A percentile compares a stretch with the other conserved stretches of the same genome.
phyloP scores from a whole-genome alignment of 331 rosid genomes.

The Rhamnella rubrinervis region DNA sequence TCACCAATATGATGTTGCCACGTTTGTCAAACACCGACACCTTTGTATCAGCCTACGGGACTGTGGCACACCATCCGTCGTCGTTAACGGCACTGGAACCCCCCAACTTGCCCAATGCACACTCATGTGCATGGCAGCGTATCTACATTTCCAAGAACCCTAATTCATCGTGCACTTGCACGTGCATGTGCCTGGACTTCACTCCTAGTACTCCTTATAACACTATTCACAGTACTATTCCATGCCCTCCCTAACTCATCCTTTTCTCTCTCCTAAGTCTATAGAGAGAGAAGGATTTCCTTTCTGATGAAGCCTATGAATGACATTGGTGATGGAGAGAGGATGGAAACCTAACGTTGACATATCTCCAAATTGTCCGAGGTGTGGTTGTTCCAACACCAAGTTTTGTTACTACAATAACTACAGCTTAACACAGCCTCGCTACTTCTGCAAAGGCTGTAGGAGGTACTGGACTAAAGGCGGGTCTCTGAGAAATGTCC shows the following conservation, averaged over 20 bases:
- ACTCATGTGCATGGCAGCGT: constrained; percentile 48
- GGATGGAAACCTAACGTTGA: constrained; percentile 60
- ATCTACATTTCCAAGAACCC: constrained; percentile 34
- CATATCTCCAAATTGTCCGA: constrained; percentile 75
- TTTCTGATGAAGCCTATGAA: constrained; percentile 31
- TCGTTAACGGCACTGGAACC: constrained; percentile 22
- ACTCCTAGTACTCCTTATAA: constrained; percentile 31
- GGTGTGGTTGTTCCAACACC: constrained; percentile 88
- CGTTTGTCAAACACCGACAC: constrained; percentile 65
- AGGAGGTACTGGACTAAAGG: constrained; percentile 96
- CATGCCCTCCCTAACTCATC: constrained; percentile 13
- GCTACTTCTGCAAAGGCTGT: constrained; percentile 89
- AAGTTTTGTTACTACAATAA: constrained; percentile 90
- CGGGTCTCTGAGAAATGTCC: constrained; percentile 88
- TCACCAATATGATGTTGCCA: constrained; percentile 46
- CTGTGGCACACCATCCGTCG: constrained; percentile 23
- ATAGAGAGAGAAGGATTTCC: constrained; percentile 17
- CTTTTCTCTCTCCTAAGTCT: constrained; percentile 3
- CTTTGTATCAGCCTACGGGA: constrained; percentile 43
- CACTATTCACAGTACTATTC: constrained; percentile 21
- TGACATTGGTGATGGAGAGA: constrained; percentile 54
- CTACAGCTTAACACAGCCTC: constrained; percentile 88
- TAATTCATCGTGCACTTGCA: constrained; percentile 1
- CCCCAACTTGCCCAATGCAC: constrained; percentile 28
- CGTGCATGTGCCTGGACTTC: not conserved